Percentiles rank a stretch among this genome's conserved stretches.
These are phyloP conservation scores for Helenozyma rhizophorensis DNA, from an alignment of 805 yeast genomes.

Conservation along the genomic window DNA sequence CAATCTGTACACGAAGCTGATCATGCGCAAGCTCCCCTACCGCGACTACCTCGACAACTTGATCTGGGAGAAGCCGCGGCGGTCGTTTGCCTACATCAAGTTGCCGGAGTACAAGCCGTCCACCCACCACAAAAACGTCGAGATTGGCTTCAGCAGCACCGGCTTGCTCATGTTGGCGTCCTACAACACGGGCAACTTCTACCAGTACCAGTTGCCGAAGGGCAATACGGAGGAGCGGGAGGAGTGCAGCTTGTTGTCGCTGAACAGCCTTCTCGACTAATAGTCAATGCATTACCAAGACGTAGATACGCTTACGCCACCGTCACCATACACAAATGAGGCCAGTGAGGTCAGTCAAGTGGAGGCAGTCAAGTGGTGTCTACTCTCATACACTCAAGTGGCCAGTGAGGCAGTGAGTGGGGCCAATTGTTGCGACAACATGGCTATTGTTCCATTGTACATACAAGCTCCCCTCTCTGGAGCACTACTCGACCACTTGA, in stretches of 20 bases:
- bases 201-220: slow-evolving; percentile 33
- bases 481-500: too few relatives aligned
- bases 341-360: too few relatives aligned
- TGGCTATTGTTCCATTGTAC: too few relatives aligned
- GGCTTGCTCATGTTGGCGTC: slow-evolving; percentile 34
- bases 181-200: slow-evolving; percentile 34
- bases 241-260: slow-evolving; percentile 29
- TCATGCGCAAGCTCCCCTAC: slow-evolving; percentile 38
- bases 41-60: slow-evolving; percentile 37
- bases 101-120: slow-evolving; percentile 28
- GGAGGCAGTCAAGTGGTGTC: too few relatives aligned
- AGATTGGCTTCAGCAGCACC: slow-evolving; percentile 33
- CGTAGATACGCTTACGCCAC: too few relatives aligned
- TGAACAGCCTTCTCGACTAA: slow-evolving; percentile 16
- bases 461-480: too few relatives aligned
- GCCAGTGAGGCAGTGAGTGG: too few relatives aligned
- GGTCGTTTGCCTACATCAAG: slow-evolving; percentile 40
- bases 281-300: too few relatives aligned
- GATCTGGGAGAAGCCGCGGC: slow-evolving; percentile 39
- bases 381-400: too few relatives aligned
- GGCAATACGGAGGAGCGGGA: slow-evolving; percentile 21
- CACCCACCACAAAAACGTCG: slow-evolving; percentile 20
- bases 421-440: too few relatives aligned
- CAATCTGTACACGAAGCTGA: slow-evolving; percentile 33
- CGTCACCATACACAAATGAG: too few relatives aligned